Conservation (phyloP, 495 filamentous ascomycete genomes). For the Letharia columbiana region DNA sequence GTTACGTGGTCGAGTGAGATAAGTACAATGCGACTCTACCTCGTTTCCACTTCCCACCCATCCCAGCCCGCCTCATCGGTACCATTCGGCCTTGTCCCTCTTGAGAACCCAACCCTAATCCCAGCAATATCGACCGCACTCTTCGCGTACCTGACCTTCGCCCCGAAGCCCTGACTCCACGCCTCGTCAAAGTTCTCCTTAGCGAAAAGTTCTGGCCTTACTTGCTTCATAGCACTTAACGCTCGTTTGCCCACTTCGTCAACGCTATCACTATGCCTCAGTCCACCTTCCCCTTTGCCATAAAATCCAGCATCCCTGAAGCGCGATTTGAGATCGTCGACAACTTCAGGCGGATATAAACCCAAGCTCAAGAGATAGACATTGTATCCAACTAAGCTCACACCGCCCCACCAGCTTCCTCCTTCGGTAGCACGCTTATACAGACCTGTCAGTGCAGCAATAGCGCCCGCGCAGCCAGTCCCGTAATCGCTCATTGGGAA, state of each 20-base stretch:
- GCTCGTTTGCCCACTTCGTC: constrained; percentile 62
- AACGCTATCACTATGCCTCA: constrained; percentile 63
- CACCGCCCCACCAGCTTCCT: constrained; percentile 56
- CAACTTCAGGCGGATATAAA: constrained; percentile 47
- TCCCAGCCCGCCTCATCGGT: background rate
- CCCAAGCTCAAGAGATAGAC: constrained; percentile 57
- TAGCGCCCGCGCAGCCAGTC: constrained; percentile 58
- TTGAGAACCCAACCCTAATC: background rate
- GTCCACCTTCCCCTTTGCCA: constrained; percentile 5
- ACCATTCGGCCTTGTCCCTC: background rate
- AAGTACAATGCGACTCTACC: too few species aligned
- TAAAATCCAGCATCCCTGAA: constrained; percentile 33
- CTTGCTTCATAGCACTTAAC: constrained; percentile 49
- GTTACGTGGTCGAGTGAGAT: too few species aligned
- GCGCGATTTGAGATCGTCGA: constrained; percentile 44
- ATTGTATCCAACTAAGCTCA: constrained; percentile 61
- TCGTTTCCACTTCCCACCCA: background rate
- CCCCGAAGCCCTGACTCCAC: constrained; percentile 42
- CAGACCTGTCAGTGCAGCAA: constrained; percentile 55
- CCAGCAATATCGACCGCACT: background rate
- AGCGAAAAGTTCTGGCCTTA: constrained; percentile 44
- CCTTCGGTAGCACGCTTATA: constrained; percentile 52
- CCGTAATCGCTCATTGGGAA: constrained; percentile 80
- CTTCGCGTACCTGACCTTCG: constrained; percentile 31
- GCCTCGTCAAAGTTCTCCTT: constrained; percentile 38